These are phyloP conservation scores for Grifola frondosa DNA, from an alignment of 1,284 basidiomycete species.

Conservation along the genomic window DNA sequence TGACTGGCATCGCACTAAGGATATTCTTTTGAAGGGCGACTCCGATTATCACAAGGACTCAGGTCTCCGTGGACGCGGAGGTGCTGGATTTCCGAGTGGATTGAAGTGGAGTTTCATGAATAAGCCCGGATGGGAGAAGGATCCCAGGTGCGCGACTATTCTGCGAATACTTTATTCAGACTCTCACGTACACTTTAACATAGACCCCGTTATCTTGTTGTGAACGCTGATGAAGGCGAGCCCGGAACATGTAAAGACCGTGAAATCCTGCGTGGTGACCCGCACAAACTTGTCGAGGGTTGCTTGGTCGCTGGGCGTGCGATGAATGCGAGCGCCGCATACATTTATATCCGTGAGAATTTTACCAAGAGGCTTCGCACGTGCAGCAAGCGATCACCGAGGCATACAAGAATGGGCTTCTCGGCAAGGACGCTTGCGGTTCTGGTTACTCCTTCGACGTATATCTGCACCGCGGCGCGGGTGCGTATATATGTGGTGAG, in stretches of 20 bases:
- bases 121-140: constrained; percentile 98
- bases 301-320: constrained; percentile 96
- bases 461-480: constrained; percentile 95
- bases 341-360: constrained; percentile 99
- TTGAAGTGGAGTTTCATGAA: constrained; percentile 99
- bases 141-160: constrained; percentile 64
- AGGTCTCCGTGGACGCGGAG: constrained; percentile 93
- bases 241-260: constrained; percentile 99
- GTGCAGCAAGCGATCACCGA: constrained; percentile 94
- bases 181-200: neutral
- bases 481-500: constrained; percentile 98
- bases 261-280: constrained; percentile 96
- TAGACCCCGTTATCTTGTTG: constrained; percentile 92
- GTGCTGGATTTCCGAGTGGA: constrained; percentile 96
- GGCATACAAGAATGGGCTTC: constrained; percentile 89
- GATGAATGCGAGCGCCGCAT: constrained; percentile 97
- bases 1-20: constrained; percentile 98
- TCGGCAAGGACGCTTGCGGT: constrained; percentile 92
- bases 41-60: constrained; percentile 95
- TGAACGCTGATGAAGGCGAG: constrained; percentile 99
- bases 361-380: constrained; percentile 92
- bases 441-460: constrained; percentile 95
- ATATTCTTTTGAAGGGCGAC: constrained; percentile 93
- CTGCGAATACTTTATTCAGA: too few relatives aligned
- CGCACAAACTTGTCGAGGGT: constrained; percentile 97